Base-by-base conservation (phyloP, 140 eudicot species). In the Artemisia princeps region DNA sequence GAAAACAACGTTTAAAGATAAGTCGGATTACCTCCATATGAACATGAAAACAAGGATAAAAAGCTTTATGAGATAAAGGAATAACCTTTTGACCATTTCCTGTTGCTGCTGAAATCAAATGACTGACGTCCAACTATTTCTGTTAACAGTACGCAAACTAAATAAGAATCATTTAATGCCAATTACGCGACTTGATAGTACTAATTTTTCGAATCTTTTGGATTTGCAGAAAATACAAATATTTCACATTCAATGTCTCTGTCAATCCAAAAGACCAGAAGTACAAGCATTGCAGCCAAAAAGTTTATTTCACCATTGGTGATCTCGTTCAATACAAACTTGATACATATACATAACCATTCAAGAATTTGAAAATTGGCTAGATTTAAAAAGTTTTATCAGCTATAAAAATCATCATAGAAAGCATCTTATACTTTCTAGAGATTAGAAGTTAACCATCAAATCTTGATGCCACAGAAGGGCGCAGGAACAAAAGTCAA, bases 51-150 rank as follows among this genome's bases (percentile, higher is more conserved):
- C 49, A 3, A 48, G 54, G 64, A 52, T 17, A 58, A 20, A 17
- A 14, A 28, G 22, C 60, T 6, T 33, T 33, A 65, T 22, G 52
- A 61, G 45, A 60, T 20, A 10, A 13, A 72, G 26, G 48, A 58
- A 26, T 40, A 73, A 88, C 96, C 94, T 83, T 63, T 81, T 80
- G 80, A 68, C 85, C 96, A 88, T 88, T 85, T 85, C 83, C 88
- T 65, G 72, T 71, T 78, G 60, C 61, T 51, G 62, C 45, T 65
- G 61, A 65, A 1, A 65, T 55, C 56, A 44, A 72, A 62, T 7
- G 7, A 23, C 50, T 28, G 64, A 6, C 23, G 33, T 63, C 13
- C 45, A 62, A 40, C 23, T 72, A 54, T 22, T 60, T 64, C 77
- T 72, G 77, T 72, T 52, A 54, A 50, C 53, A 59, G 22, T 70